Conservation (phyloP, 2,329 filamentous ascomycete genomes). For the Penicillium sp. region DNA sequence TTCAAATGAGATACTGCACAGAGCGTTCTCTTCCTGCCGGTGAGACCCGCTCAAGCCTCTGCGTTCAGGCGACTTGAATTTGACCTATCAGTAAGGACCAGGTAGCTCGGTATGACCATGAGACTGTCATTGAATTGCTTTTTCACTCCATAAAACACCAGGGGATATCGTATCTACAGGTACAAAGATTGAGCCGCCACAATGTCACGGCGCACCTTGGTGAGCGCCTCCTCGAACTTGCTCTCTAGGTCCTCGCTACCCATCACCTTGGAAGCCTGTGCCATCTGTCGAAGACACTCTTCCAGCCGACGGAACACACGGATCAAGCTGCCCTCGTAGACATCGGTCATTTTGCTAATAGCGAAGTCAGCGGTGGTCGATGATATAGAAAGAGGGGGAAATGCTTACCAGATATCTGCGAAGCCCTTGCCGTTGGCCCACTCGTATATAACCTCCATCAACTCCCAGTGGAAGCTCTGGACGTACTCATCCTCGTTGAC, state of each 20-base stretch:
- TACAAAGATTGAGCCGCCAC: slow-evolving; percentile 94
- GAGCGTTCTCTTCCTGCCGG: neutral
- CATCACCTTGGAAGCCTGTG: slow-evolving; percentile 95
- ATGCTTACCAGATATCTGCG: slow-evolving; percentile 85
- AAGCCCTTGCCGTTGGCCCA: slow-evolving; percentile 92
- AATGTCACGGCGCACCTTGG: slow-evolving; percentile 87
- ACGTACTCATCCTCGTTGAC: slow-evolving; percentile 96
- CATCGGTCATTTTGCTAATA: slow-evolving; percentile 93
- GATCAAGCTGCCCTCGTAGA: slow-evolving; percentile 94
- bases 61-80: slow-evolving; percentile 1
- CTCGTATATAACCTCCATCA: slow-evolving; percentile 93
- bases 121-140: slow-evolving; percentile 2
- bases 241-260: slow-evolving; percentile 88
- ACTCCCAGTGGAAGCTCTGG: slow-evolving; percentile 82
- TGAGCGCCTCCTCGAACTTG: slow-evolving; percentile 85
- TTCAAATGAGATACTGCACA: neutral
- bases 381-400: neutral
- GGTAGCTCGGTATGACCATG: slow-evolving; percentile 1
- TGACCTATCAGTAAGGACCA: neutral
- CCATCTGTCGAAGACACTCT: slow-evolving; percentile 91
- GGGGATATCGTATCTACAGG: slow-evolving; percentile 55
- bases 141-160: slow-evolving; percentile 7
- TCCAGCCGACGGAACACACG: slow-evolving; percentile 93
- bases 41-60: slow-evolving; percentile 6
- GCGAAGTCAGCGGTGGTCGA: slow-evolving; percentile 8